Percentiles rank a stretch among this genome's conserved stretches.
Conservation (phyloP, 257 asterid genomes). For the Jacaranda copaia region DNA sequence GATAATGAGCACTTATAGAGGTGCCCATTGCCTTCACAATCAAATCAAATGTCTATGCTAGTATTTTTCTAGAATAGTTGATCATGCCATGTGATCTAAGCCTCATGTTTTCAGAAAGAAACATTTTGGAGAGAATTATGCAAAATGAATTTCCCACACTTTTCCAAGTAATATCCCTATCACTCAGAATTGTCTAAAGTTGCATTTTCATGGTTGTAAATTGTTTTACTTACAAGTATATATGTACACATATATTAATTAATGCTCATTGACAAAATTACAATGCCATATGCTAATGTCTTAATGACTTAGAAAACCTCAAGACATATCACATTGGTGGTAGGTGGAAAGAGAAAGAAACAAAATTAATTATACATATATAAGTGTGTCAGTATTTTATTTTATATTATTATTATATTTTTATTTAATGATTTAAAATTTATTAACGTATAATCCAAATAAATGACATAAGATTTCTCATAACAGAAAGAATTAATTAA, state of each 20-base stretch:
- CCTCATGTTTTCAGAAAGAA: conserved; percentile 21
- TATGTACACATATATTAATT: not conserved
- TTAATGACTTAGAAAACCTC: conserved; percentile 7
- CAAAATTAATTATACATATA: not conserved
- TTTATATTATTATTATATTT: too few relatives aligned
- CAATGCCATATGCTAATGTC: conserved; percentile 37
- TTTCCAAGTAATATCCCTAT: conserved; percentile 13
- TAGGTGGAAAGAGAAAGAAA: not conserved
- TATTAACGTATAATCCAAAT: too few relatives aligned
- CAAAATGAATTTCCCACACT: not conserved
- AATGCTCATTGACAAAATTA: conserved; percentile 25
- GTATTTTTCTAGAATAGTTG: not conserved
- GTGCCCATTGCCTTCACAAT: conserved; percentile 20
- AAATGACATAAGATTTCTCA: too few relatives aligned
- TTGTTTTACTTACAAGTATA: not conserved
- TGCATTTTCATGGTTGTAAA: not conserved
- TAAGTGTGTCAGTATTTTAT: too few relatives aligned
- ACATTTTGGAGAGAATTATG: not conserved
- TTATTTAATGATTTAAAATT: too few relatives aligned
- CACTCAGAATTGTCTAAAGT: conserved; percentile 25
- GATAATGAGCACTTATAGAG: conserved; percentile 10
- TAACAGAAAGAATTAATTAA: too few relatives aligned
- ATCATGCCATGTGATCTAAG: conserved; percentile 20
- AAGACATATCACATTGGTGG: conserved; percentile 41
- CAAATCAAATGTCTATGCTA: conserved; percentile 28